A percentile compares a stretch with the other conserved stretches of the same genome.
phyloP scores from a whole-genome alignment of 176 grass and related monocot species.

The Guadua angustifolia region DNA sequence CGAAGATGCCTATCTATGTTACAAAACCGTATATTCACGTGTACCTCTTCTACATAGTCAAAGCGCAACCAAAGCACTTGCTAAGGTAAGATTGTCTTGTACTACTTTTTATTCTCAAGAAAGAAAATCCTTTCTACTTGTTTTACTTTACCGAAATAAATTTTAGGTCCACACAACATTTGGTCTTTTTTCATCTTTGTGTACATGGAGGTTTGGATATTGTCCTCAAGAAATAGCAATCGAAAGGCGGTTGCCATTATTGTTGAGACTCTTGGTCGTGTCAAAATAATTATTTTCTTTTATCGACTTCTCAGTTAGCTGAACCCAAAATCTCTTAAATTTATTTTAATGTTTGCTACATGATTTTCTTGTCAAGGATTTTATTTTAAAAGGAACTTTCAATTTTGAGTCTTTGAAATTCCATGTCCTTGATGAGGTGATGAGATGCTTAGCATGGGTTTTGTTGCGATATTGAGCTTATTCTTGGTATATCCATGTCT shows the following conservation, averaged over 20 bases:
- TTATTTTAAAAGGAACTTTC: conserved; percentile 68
- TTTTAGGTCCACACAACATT: conserved; percentile 67
- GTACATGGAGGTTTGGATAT: conserved; percentile 86
- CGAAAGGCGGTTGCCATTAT: conserved; percentile 77
- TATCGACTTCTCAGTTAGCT: background rate
- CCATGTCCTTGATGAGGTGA: conserved; percentile 93
- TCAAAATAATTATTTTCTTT: conserved; percentile 61
- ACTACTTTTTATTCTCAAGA: background rate
- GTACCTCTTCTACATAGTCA: too few species aligned
- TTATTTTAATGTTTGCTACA: conserved; percentile 5
- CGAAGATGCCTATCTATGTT: too few species aligned
- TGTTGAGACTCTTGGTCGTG: conserved; percentile 84
- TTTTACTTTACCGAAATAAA: conserved; percentile 11
- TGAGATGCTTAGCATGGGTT: conserved; percentile 99
- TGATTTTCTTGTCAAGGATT: conserved; percentile 58
- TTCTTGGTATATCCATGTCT: conserved; percentile 65
- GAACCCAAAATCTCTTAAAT: background rate
- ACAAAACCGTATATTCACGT: too few species aligned
- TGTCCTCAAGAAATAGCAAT: conserved; percentile 67
- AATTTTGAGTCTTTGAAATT: conserved; percentile 81
- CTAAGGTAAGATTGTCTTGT: conserved; percentile 37
- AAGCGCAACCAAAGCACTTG: too few species aligned
- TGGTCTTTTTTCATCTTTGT: conserved; percentile 75
- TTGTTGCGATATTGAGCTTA: conserved; percentile 93
- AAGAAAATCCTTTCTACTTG: background rate